A percentile compares a stretch with the other conserved stretches of the same genome.
phyloP scores from a whole-genome alignment of 129 eudicot genomes.

The Logfia minima region DNA sequence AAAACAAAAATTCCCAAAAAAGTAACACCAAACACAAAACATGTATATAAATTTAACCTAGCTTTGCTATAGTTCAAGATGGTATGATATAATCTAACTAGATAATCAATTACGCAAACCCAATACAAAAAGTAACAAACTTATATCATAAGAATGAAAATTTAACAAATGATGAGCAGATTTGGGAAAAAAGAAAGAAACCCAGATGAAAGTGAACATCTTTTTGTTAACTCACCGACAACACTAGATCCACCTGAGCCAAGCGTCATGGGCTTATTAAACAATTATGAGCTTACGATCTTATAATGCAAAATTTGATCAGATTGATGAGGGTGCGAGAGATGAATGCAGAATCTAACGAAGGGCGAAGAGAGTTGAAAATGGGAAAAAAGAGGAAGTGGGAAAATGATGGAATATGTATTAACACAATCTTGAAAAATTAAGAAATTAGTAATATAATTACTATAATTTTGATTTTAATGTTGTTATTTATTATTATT shows the following conservation, averaged over 20 bases:
- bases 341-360: not conserved
- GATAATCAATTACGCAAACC: not conserved
- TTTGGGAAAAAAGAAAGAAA: constrained; percentile 3
- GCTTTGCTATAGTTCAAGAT: constrained; percentile 21
- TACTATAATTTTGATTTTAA: too few species aligned
- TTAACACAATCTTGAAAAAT: not conserved
- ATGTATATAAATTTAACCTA: constrained; percentile 19
- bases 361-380: not conserved
- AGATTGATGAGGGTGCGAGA: not conserved
- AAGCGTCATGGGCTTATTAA: constrained; percentile 1
- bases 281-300: not conserved
- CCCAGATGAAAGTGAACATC: not conserved
- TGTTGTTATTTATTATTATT: too few species aligned
- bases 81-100: not conserved
- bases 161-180: not conserved
- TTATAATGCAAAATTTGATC: not conserved
- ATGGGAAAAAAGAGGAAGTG: too few species aligned
- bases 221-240: not conserved
- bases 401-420: not conserved
- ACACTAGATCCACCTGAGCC: constrained; percentile 8
- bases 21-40: constrained; percentile 21
- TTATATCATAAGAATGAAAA: not conserved
- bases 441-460: too few species aligned
- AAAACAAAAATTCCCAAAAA: constrained; percentile 8
- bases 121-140: not conserved